Conservation (phyloP, 2,329 filamentous ascomycete species). For the Sporothrix humicola region DNA sequence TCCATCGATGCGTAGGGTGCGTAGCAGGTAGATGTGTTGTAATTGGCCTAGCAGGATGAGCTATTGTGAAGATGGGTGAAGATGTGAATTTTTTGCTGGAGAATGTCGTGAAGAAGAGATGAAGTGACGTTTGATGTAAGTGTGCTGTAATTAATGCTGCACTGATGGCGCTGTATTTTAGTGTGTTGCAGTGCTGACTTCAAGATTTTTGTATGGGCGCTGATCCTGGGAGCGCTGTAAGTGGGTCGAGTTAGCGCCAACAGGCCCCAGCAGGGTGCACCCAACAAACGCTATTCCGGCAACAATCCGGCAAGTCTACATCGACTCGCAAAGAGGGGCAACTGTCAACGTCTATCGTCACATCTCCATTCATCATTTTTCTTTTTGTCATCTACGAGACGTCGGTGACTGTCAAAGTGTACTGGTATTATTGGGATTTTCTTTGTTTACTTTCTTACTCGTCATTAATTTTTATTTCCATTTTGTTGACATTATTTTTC, state of each 20-base stretch:
- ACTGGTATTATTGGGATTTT: not conserved
- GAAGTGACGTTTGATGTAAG: not conserved
- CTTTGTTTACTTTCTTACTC: too few species aligned
- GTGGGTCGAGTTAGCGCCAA: too few species aligned
- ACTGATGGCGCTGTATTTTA: not conserved
- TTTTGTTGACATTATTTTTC: too few species aligned
- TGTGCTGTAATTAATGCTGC: too few species aligned
- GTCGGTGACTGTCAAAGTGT: not conserved
- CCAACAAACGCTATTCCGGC: not conserved
- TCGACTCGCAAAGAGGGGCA: not conserved
- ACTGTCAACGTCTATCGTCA: not conserved
- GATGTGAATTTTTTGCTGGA: too few species aligned
- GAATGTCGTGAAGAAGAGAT: too few species aligned
- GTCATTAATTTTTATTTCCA: too few species aligned
- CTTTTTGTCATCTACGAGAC: not conserved
- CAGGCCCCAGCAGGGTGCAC: too few species aligned
- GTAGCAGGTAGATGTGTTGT: not conserved
- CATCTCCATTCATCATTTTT: not conserved
- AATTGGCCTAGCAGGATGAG: too few species aligned
- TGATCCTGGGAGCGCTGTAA: not conserved
- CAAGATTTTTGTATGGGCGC: not conserved
- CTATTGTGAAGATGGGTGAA: too few species aligned
- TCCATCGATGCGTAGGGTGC: conserved; percentile 15
- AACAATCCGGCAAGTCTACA: not conserved
- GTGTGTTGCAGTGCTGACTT: not conserved